These are phyloP conservation scores for Penicillium crustosum DNA, from an alignment of 2,329 filamentous ascomycete species.

Conservation along the genomic window DNA sequence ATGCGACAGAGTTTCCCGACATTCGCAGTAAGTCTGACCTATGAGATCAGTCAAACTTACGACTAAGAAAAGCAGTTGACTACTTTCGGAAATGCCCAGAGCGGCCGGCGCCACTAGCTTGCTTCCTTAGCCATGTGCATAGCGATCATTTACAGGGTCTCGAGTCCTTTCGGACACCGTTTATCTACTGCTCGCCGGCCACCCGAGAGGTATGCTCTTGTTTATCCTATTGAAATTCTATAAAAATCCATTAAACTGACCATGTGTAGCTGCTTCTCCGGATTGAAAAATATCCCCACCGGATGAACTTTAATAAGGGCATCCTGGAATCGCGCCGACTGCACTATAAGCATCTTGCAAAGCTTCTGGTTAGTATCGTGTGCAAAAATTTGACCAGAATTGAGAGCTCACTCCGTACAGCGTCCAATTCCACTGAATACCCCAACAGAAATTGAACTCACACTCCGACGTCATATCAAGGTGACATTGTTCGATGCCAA, in stretches of 20 bases:
- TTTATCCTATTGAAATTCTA: background rate
- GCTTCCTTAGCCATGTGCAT: slow-evolving; percentile 89
- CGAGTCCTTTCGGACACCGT: slow-evolving; percentile 72
- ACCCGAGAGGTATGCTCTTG: slow-evolving; percentile 62
- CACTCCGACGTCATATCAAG: slow-evolving; percentile 65
- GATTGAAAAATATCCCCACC: slow-evolving; percentile 74
- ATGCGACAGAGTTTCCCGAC: slow-evolving; percentile 66
- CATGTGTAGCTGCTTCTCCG: slow-evolving; percentile 63
- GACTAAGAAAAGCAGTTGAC: slow-evolving; percentile 61
- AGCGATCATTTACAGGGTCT: slow-evolving; percentile 84
- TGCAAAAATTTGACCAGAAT: background rate
- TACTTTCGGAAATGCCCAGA: slow-evolving; percentile 66
- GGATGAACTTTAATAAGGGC: slow-evolving; percentile 77
- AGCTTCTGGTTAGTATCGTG: slow-evolving; percentile 56
- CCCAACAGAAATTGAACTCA: slow-evolving; percentile 72
- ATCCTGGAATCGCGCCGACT: slow-evolving; percentile 72
- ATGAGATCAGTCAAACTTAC: background rate
- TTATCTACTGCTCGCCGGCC: slow-evolving; percentile 85
- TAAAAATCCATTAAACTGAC: background rate
- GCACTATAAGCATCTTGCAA: slow-evolving; percentile 74
- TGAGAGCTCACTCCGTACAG: slow-evolving; percentile 36
- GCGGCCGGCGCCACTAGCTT: slow-evolving; percentile 67
- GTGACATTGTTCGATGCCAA: slow-evolving; percentile 90
- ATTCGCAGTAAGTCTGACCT: slow-evolving; percentile 59
- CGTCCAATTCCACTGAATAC: slow-evolving; percentile 81